A percentile compares a stretch with the other conserved stretches of the same genome.
phyloP scores from a whole-genome alignment of 2,329 filamentous ascomycete genomes.

The Arthrobotrys pseudoclavata region DNA sequence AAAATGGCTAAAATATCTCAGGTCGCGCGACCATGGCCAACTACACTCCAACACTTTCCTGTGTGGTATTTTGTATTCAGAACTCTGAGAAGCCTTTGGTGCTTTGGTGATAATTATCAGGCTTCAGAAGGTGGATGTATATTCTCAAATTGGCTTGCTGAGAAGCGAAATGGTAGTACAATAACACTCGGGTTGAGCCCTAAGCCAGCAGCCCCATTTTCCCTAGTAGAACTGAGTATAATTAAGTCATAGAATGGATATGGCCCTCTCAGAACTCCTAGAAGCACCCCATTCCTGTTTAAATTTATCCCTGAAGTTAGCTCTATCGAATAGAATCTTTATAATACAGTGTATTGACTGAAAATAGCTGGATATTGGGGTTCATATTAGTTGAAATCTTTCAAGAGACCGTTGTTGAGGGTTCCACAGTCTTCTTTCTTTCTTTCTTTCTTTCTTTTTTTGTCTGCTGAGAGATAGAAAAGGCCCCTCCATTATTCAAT shows the following conservation, averaged over 20 bases:
- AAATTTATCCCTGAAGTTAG: neutral
- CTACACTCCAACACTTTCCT: conserved; percentile 38
- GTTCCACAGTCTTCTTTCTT: neutral
- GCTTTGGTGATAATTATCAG: neutral
- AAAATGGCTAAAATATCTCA: conserved; percentile 17
- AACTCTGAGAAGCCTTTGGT: neutral
- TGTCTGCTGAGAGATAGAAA: neutral
- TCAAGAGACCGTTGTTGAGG: neutral
- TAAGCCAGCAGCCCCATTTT: neutral
- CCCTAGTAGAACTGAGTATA: neutral
- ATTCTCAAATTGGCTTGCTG: neutral
- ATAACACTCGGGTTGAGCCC: conserved; percentile 9
- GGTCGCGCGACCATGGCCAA: conserved; percentile 17
- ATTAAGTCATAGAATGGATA: conserved; percentile 7
- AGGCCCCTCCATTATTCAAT: neutral
- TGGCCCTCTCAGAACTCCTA: neutral
- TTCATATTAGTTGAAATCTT: neutral
- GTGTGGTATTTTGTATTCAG: conserved; percentile 38
- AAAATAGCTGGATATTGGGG: neutral
- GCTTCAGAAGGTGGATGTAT: neutral
- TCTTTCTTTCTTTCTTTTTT: neutral
- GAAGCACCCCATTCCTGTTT: neutral
- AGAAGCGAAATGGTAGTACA: neutral
- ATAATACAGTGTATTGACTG: neutral
- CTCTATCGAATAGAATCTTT: neutral